Base-by-base conservation (phyloP, 176 grass and related monocot genomes). In the Pharus latifolius region DNA sequence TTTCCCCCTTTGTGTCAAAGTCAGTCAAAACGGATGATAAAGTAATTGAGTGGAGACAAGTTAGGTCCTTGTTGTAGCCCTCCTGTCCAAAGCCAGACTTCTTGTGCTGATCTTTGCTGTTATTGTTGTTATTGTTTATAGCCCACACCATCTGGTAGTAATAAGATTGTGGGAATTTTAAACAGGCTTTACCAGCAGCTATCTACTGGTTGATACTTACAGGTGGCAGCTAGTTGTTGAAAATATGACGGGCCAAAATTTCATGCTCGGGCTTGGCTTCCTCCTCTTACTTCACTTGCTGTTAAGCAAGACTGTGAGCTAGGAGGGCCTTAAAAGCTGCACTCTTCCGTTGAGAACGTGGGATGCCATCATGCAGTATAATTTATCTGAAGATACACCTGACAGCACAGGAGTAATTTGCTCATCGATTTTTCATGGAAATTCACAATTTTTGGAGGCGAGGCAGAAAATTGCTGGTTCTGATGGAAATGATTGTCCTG, bases 181-280 rank as follows among this genome's bases (percentile, higher is more conserved):
- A 93, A 93, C 94, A 98, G 94, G 89, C 81, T 96, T 91, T 91
- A 88, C 83, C 79, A 96, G 92, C 88, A 96, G 92, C 92, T 97
- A 34, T 97, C 86, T 85, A 90, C 94, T 97, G 94, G 94, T 92
- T 97, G 65, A 97, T 68, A 88, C 84, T 95, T 92, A 93, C 94
- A 98, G 89, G 89, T 98, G 65, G 86, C 71, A 65, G 75, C 77
- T 67, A 67, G 50, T 90, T 30, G 66, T 71, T 74, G 70, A 80
- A 82, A 60, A 67, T 62, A 50, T 93, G 60, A 98, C 75, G 13
- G 73, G 63, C 49, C 74, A 85, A 18, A 92, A 72, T 38, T 22
- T 98, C 81, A 45, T 90, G 78, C 26, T 90, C 4, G 83, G 66
- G 50, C 65, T 88, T 33, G 87, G 70, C 51, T 65, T 85, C 62